Conservation (phyloP, 1,284 basidiomycete species). For the Leucocoprinus gongylophorus region DNA sequence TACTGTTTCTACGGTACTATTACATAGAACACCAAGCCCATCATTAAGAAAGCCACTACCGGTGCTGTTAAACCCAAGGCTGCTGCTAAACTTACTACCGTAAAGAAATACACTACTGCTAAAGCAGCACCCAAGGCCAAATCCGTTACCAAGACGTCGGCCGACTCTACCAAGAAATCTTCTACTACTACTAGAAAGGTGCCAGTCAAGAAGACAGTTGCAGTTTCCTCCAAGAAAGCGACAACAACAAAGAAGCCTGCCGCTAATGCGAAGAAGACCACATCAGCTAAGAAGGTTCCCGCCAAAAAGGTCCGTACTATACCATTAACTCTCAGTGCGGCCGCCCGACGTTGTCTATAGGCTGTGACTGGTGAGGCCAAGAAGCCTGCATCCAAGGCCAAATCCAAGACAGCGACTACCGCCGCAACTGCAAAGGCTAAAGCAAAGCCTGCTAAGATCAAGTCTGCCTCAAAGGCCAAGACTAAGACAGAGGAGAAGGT, state of each 20-base stretch:
- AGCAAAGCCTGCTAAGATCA: constrained; percentile 21
- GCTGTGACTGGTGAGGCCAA: constrained; percentile 30
- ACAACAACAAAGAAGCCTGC: constrained; percentile 22
- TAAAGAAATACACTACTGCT: constrained; percentile 25
- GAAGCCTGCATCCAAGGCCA: constrained; percentile 29
- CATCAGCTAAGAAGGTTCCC: constrained; percentile 18
- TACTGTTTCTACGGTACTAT: constrained; percentile 1
- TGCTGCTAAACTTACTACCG: constrained; percentile 22
- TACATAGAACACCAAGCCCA: constrained; percentile 34
- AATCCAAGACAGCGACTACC: constrained; percentile 21
- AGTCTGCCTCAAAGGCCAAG: constrained; percentile 27
- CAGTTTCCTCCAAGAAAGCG: constrained; percentile 23
- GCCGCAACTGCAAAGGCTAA: constrained; percentile 24
- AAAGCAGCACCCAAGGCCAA: constrained; percentile 19
- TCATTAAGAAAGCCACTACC: constrained; percentile 28
- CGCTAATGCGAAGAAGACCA: constrained; percentile 28
- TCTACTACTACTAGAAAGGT: constrained; percentile 28
- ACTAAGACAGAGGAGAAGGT: constrained; percentile 12
- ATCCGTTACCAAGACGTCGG: constrained; percentile 22
- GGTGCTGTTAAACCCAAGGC: constrained; percentile 18
- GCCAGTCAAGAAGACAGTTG: constrained; percentile 23
- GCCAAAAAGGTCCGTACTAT: constrained; percentile 21
- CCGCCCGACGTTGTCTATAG: constrained; percentile 16
- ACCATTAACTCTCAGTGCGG: neutral
- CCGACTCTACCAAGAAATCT: constrained; percentile 23